Conservation (phyloP, 75 land plant species). For the Cunninghamia lanceolata region DNA sequence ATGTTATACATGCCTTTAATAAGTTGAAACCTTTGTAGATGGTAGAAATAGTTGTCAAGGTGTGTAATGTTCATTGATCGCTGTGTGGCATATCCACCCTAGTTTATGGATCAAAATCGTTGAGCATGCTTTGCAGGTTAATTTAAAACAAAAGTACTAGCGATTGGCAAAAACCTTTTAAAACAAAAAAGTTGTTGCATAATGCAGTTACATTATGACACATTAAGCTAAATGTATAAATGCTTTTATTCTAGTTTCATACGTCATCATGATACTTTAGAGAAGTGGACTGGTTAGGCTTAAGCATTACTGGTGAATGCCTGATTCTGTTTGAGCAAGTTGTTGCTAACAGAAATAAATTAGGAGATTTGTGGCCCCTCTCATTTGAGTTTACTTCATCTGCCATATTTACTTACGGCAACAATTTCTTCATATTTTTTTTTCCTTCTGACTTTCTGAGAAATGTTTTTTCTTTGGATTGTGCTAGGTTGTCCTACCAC, state of each 20-base stretch:
- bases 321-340: background rate
- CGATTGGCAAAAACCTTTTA: background rate
- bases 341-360: background rate
- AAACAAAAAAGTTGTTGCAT: background rate
- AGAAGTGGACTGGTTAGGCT: background rate
- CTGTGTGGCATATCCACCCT: too few relatives aligned
- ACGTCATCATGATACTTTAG: background rate
- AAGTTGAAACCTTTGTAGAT: too few relatives aligned
- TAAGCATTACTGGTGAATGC: background rate
- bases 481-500: conserved; percentile 73
- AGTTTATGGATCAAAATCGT: background rate
- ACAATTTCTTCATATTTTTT: background rate
- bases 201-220: background rate
- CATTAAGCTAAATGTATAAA: too few relatives aligned
- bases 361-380: background rate
- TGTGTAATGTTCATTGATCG: too few relatives aligned
- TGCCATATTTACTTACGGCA: background rate
- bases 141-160: background rate
- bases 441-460: conserved; percentile 2
- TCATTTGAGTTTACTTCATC: background rate
- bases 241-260: background rate
- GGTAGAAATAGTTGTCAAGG: too few relatives aligned
- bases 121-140: background rate
- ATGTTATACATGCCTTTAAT: too few relatives aligned
- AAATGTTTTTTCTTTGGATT: conserved; percentile 9